Base-by-base conservation (phyloP, 345 rosid species). In the Lepidium africanum region DNA sequence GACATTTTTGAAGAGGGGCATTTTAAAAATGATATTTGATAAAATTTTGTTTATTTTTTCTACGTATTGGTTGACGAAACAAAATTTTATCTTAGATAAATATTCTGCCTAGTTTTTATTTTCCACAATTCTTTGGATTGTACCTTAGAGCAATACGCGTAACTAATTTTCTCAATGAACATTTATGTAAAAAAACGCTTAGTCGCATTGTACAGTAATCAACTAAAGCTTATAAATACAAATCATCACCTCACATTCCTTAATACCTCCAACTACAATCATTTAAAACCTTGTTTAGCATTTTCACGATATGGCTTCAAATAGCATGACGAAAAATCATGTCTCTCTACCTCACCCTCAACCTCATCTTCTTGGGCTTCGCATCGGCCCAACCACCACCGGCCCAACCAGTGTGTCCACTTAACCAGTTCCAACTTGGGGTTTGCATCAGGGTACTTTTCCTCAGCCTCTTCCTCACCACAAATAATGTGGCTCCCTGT, bases 321-420 rank as follows among this genome's bases (percentile, higher is more conserved):
- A 51, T 37, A 41, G 49, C 36, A 60, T 40, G 49, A 39, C 49
- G n/a, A 64, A 59, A n/a, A 40, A 16, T 54, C 59, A 70, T 62
- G 19, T 60, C 37, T 61, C 68, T 70, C 53, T 70, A 27, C 46
- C 68, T 70, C 37, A 39, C 61, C 36, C 38, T 61, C 35, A 70
- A 52, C 68, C 46, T 70, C 53, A 43, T 70, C 51, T 17, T 61
- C 27, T 55, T 55, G 32, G 71, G 71, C 16, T 67, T 54, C 14
- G n/a, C 36, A 11, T 41, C 63, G 21, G 71, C 71, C 42, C 53
- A 48, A 63, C 32, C 27, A 3, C 27, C 45, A 11, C 23, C 63
- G 33, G 71, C 71, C 42, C 53, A 48, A 63, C 32, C n/a, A 13
- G 13, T 9, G 36, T 48, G 68, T 36, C 57, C 68, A 14, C 7